These are phyloP conservation scores for Malbranchea cinnamomea DNA, from an alignment of 2,329 filamentous ascomycete species.

Conservation along the genomic window DNA sequence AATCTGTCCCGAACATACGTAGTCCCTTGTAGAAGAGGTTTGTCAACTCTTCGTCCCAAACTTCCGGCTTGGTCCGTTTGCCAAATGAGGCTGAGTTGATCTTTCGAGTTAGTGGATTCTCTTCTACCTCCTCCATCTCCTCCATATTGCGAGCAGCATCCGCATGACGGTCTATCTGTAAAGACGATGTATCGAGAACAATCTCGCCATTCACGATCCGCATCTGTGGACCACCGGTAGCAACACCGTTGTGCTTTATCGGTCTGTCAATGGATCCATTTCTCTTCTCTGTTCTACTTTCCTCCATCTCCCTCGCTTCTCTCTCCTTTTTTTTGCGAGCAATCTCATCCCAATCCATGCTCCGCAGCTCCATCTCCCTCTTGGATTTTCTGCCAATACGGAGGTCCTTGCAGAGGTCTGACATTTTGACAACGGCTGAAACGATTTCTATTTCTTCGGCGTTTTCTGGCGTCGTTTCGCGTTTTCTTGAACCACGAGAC, in stretches of 20 bases:
- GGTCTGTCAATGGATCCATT: neutral
- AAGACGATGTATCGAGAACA: conserved; percentile 36
- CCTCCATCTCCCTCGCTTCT: conserved; percentile 15
- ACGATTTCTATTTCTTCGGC: conserved; percentile 37
- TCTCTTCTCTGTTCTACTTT: conserved; percentile 8
- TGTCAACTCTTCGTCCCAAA: conserved; percentile 44
- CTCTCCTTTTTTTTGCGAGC: conserved; percentile 27
- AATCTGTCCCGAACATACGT: conserved; percentile 50
- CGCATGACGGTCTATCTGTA: conserved; percentile 41
- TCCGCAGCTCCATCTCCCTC: conserved; percentile 41
- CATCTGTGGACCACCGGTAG: conserved; percentile 30
- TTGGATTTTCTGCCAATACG: conserved; percentile 42
- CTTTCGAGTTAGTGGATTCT: conserved; percentile 32
- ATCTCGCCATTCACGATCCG: conserved; percentile 44
- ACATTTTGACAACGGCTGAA: conserved; percentile 41
- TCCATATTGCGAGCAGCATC: conserved; percentile 34
- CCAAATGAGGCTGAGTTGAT: conserved; percentile 33
- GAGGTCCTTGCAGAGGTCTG: conserved; percentile 38
- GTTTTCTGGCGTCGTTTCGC: conserved; percentile 32
- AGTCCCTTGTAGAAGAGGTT: conserved; percentile 48
- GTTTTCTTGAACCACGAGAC: conserved; percentile 19
- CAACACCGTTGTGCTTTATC: neutral
- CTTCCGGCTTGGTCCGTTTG: conserved; percentile 36
- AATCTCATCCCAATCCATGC: conserved; percentile 41
- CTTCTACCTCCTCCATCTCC: conserved; percentile 30